Conservation (phyloP, 129 eudicot genomes). For the Helichrysum umbraculigerum region DNA sequence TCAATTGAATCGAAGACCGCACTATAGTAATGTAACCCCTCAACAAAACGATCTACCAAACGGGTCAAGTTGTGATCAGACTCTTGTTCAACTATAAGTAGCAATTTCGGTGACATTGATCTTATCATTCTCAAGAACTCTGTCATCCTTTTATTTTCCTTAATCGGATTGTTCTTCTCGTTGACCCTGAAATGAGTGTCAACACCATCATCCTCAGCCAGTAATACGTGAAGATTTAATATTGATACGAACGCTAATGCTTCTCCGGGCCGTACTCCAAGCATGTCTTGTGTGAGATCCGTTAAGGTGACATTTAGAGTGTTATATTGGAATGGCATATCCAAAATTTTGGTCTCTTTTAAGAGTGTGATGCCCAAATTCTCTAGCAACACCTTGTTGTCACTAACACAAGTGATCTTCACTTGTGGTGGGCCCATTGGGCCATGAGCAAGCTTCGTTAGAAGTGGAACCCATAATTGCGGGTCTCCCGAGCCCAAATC, state of each 20-base stretch:
- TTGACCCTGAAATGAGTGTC: conserved; percentile 35
- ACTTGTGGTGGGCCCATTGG: conserved; percentile 47
- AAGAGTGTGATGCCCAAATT: conserved; percentile 38
- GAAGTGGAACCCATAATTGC: conserved; percentile 42
- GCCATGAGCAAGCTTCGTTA: conserved; percentile 32
- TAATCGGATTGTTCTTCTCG: conserved; percentile 19
- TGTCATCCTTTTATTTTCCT: conserved; percentile 32
- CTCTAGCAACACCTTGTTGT: conserved; percentile 38
- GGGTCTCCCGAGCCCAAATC: conserved; percentile 55
- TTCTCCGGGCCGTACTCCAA: conserved; percentile 45
- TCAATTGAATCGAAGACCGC: conserved; percentile 56
- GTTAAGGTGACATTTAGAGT: conserved; percentile 36
- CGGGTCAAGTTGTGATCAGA: conserved; percentile 46
- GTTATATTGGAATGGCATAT: conserved; percentile 47
- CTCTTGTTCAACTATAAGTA: conserved; percentile 55
- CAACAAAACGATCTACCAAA: conserved; percentile 50
- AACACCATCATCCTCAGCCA: conserved; percentile 47
- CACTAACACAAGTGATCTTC: conserved; percentile 51
- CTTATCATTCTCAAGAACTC: conserved; percentile 44
- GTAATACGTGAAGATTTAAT: conserved; percentile 40
- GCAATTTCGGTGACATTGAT: conserved; percentile 45
- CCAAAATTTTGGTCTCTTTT: conserved; percentile 46
- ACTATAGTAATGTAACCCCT: conserved; percentile 54
- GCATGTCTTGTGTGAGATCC: conserved; percentile 46
- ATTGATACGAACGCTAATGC: conserved; percentile 51